Base-by-base conservation (phyloP, 495 filamentous ascomycete genomes). In the Daldinia grandis region DNA sequence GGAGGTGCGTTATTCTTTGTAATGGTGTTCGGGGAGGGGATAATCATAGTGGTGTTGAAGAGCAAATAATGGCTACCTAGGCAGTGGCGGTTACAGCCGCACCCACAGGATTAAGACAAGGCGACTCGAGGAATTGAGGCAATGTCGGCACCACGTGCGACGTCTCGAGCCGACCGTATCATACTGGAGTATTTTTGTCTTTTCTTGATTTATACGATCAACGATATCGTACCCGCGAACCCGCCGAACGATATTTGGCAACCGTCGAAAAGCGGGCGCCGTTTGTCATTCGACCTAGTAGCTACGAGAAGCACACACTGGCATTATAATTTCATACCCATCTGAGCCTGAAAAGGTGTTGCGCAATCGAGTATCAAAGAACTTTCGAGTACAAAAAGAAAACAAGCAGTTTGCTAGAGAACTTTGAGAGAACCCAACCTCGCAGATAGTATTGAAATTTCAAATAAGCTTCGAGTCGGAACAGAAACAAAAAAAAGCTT, bases 361-460 rank as follows among this genome's bases (percentile, higher is more conserved):
- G 71, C 66, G 68, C 69, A 53, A 73, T 74, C 71, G 75, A 74
- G 28, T 61, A 64, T 68, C 70, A 66, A 73, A 74, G 73, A 74
- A 51, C 68, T 60, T 60, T 64, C 70, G 65, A 66, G 69, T 58
- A 72, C 71, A 55, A 44, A 49, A 30, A 27, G 68, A 69, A 42
- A 38, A n/a, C n/a, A n/a, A 70, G 62, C 62, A 74, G 58, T 61
- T 66, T 68, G 51, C 66, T 74, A 72, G 71, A 71, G 66, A 70
- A 59, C 71, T 70, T 71, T 67, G 63, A 69, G 56, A 71, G 59
- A 50, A 76, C 50, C 74, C 68, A 71, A 70, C 71, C 64, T 71
- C 68, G 62, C 71, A 77, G 73, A 73, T 77, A 77, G 75, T 65
- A 75, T 67, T 47, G 64, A 74, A 77, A 75, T 73, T 75, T 59